Conservation (phyloP, 768 basidiomycete species). For the Suillus paluster region DNA sequence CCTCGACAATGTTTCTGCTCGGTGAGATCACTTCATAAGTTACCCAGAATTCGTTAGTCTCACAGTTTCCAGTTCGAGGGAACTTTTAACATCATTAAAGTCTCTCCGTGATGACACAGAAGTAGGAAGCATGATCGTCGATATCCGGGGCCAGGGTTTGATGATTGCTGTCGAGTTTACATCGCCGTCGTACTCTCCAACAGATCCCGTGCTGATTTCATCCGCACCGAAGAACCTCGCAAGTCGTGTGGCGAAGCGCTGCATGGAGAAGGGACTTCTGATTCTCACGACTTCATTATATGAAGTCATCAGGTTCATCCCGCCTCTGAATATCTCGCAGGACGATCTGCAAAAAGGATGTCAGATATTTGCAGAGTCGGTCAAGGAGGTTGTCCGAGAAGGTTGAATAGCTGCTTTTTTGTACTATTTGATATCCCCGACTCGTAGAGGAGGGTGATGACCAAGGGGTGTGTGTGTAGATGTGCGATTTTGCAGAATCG, state of each 20-base stretch:
- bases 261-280: constrained; percentile 85
- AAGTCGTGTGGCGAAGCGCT: constrained; percentile 71
- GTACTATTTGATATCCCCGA: too few species aligned
- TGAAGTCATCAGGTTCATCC: constrained; percentile 92
- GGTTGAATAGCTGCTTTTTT: constrained; percentile 18
- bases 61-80: constrained; percentile 55
- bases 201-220: constrained; percentile 47
- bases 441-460: too few species aligned
- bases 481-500: too few species aligned
- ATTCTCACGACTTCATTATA: constrained; percentile 90
- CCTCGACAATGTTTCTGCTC: constrained; percentile 74
- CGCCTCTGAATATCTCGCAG: constrained; percentile 80
- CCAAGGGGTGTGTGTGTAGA: too few species aligned
- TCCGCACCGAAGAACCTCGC: constrained; percentile 60
- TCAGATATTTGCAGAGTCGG: constrained; percentile 67
- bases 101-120: constrained; percentile 57
- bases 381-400: constrained; percentile 67
- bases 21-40: constrained; percentile 44
- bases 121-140: constrained; percentile 66
- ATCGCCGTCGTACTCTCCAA: constrained; percentile 57
- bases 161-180: constrained; percentile 88
- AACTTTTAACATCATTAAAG: constrained; percentile 69
- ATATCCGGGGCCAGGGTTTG: constrained; percentile 86
- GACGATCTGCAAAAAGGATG: constrained; percentile 75
- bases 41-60: background rate